phyloP scores from a whole-genome alignment of 2,329 filamentous ascomycete genomes.

The Fusarium agapanthi region DNA sequence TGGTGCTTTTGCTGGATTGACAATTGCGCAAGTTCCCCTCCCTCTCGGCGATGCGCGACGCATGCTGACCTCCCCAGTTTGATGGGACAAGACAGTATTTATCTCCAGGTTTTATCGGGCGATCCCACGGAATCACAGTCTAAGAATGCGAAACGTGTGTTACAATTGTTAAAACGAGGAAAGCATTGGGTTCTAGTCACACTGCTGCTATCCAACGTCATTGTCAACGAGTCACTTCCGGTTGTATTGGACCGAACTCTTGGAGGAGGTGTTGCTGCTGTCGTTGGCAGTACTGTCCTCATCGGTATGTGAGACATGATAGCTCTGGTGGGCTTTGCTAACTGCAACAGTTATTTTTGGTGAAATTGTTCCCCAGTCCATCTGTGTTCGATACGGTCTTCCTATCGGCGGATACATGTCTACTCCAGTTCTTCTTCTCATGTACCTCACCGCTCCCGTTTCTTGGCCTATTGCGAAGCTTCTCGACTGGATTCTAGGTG shows the following conservation, averaged over 20 bases:
- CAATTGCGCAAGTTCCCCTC: slow-evolving; percentile 73
- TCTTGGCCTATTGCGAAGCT: slow-evolving; percentile 97
- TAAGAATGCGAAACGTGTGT: slow-evolving; percentile 83
- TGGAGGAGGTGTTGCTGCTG: slow-evolving; percentile 92
- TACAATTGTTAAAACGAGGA: slow-evolving; percentile 81
- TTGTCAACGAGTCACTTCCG: slow-evolving; percentile 95
- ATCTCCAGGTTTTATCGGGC: slow-evolving; percentile 90
- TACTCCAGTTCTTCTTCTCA: slow-evolving; percentile 83
- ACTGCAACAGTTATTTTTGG: slow-evolving; percentile 85
- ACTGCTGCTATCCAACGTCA: slow-evolving; percentile 91
- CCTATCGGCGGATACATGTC: slow-evolving; percentile 95
- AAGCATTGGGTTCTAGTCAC: slow-evolving; percentile 99
- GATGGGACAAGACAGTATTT: slow-evolving; percentile 89
- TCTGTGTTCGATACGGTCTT: slow-evolving; percentile 95
- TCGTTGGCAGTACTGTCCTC: slow-evolving; percentile 89
- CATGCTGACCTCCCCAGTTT: slow-evolving; percentile 50
- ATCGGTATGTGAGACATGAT: slow-evolving; percentile 72
- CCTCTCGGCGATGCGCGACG: slow-evolving; percentile 23
- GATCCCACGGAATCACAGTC: slow-evolving; percentile 87
- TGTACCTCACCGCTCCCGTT: slow-evolving; percentile 90
- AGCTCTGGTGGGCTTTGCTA: slow-evolving; percentile 26
- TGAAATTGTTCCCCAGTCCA: slow-evolving; percentile 93
- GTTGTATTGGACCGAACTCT: slow-evolving; percentile 94
- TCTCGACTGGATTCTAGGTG: slow-evolving; percentile 89
- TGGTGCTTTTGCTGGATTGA: slow-evolving; percentile 93